These are phyloP conservation scores for Pyrenophora seminiperda DNA, from an alignment of 2,329 filamentous ascomycete genomes.

Conservation along the genomic window DNA sequence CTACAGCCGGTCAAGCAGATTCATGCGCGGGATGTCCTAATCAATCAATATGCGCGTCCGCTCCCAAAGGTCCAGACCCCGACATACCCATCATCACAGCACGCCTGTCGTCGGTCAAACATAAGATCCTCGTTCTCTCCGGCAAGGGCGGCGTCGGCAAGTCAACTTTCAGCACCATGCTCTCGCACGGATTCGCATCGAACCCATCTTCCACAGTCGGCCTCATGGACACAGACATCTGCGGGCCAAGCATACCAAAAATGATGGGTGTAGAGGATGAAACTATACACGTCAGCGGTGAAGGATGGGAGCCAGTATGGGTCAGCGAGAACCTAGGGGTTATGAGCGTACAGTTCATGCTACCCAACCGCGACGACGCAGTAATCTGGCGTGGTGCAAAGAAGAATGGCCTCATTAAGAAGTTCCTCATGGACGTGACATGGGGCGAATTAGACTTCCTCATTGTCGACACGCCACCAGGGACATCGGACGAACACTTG, in stretches of 20 bases:
- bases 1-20: conserved; percentile 69
- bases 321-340: conserved; percentile 91
- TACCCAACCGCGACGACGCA: conserved; percentile 90
- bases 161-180: conserved; percentile 86
- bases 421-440: conserved; percentile 96
- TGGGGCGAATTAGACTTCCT: conserved; percentile 96
- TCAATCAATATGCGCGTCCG: conserved; percentile 90
- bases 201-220: conserved; percentile 81
- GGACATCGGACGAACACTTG: conserved; percentile 93
- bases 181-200: conserved; percentile 85
- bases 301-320: conserved; percentile 95
- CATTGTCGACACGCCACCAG: conserved; percentile 92
- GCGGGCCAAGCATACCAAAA: conserved; percentile 93
- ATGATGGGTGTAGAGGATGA: conserved; percentile 98
- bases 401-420: conserved; percentile 98
- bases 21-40: conserved; percentile 96
- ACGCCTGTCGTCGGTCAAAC: conserved; percentile 78
- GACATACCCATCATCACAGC: conserved; percentile 88
- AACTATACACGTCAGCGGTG: conserved; percentile 86
- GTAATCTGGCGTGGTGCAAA: conserved; percentile 98
- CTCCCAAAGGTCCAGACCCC: conserved; percentile 92
- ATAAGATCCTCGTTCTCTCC: conserved; percentile 91
- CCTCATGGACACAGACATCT: conserved; percentile 98
- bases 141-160: conserved; percentile 98
- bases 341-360: conserved; percentile 98